Evolutionary conservation across 1,284 basidiomycete genomes (phyloP), one percentile per base, ranked within the genome.

Genomic region (Phlebopus sp.): DNA sequence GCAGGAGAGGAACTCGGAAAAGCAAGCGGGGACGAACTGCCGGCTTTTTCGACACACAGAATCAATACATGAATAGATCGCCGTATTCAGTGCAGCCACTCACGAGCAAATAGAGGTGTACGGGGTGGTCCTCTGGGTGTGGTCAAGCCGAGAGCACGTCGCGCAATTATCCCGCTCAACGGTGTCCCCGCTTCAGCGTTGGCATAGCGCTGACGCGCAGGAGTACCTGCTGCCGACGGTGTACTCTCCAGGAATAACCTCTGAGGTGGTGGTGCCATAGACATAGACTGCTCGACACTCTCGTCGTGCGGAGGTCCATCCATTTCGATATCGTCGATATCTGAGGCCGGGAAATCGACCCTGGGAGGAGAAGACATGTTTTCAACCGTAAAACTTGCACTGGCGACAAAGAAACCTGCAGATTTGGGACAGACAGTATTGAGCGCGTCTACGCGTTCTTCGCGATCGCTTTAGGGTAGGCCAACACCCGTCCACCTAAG

Each of bases 1-100:
- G 63, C 64, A 4, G 86, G 82, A 1, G 85, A 84, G 4, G 86
- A 90, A 35, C 80, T 84, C 0, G 86, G 86, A 59, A 82, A 90
- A n/a, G 81, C 74, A 46, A 89, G 69, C 9, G 84, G 86, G 1
- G 86, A 87, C 10, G 82, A 81, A 52, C 79, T 82, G n/a, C 73
- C 76, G 37, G 72, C 77, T 79, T 47, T 10, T 52, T 38, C 45
- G 51, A 51, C 30, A 51, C 30, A 14, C 39, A 51, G 47, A 46
- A 49, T 46, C 35, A 51, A 31, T 21, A 27, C 18, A n/a, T 19
- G 27, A 11, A 40, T 19, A 32, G 27, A 10, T 41, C 39, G 32
- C 8, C 7, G 14, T 13, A 3, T 18, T 6, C 8, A 5, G 17
- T 18, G 35, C 15, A 21, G 31, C 13, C 14, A 67, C 78, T 64